Conservation (phyloP, 805 yeast species). For the Geotrichum ghanense region DNA sequence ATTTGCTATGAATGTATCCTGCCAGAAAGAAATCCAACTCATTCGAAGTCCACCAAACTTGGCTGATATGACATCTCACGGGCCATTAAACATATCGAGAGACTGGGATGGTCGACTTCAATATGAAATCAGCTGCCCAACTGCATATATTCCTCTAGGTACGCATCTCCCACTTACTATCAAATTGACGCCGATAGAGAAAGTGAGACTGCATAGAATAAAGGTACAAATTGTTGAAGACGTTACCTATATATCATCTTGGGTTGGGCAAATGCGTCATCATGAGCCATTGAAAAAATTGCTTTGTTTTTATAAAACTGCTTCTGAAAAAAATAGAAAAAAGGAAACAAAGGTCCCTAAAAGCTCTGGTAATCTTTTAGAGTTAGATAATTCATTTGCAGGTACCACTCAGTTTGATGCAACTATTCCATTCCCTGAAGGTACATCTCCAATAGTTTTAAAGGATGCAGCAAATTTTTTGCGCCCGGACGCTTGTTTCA, state of each 20-base stretch:
- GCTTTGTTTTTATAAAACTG: neutral
- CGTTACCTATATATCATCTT: conserved; percentile 18
- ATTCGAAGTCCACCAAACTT: conserved; percentile 62
- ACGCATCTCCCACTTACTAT: conserved; percentile 66
- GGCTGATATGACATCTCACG: conserved; percentile 62
- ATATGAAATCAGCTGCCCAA: conserved; percentile 69
- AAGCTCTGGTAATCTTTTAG: neutral
- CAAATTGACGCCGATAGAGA: conserved; percentile 62
- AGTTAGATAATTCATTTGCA: neutral
- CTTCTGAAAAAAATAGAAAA: neutral
- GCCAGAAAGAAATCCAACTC: conserved; percentile 46
- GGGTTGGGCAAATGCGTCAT: conserved; percentile 16
- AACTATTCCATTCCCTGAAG: neutral
- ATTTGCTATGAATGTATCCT: conserved; percentile 57
- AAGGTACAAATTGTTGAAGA: conserved; percentile 16
- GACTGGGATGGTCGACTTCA: conserved; percentile 79
- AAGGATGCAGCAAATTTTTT: neutral
- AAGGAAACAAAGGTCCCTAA: neutral
- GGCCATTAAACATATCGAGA: conserved; percentile 67
- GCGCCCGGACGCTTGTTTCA: neutral
- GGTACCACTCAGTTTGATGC: neutral
- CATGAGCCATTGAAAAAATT: conserved; percentile 12
- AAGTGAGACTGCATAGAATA: conserved; percentile 56
- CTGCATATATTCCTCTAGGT: conserved; percentile 63
- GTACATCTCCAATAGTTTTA: neutral